Conservation (phyloP, 2,329 filamentous ascomycete genomes). For the Penicillium oxalicum region DNA sequence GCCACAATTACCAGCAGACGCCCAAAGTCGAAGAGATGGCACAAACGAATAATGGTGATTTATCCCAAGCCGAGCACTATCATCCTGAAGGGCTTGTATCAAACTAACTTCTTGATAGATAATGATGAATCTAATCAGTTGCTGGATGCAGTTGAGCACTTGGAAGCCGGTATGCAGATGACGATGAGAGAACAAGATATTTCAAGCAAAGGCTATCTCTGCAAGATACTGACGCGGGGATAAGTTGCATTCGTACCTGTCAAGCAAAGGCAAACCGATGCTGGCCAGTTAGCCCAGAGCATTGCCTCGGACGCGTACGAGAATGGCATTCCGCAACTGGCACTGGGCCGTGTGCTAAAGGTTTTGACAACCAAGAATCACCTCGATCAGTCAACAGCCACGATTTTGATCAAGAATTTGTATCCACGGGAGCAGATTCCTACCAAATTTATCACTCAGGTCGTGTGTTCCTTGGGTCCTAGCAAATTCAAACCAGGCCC, state of each 20-base stretch:
- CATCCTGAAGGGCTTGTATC: neutral
- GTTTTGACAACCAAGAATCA: constrained; percentile 61
- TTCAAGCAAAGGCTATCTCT: too few relatives aligned
- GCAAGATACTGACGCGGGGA: too few relatives aligned
- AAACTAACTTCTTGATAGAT: constrained; percentile 1
- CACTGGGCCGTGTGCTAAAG: constrained; percentile 59
- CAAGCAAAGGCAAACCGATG: constrained; percentile 58
- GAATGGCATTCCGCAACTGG: constrained; percentile 57
- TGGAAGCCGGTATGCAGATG: constrained; percentile 31
- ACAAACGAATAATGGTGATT: constrained; percentile 3
- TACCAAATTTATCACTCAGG: constrained; percentile 54
- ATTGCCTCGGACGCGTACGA: constrained; percentile 61
- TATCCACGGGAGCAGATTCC: constrained; percentile 66
- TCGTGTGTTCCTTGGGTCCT: constrained; percentile 70
- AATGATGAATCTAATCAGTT: constrained; percentile 19
- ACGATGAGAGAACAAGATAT: neutral
- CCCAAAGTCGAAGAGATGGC: neutral
- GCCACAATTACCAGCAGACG: neutral
- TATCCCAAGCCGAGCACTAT: neutral
- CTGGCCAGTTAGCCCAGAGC: constrained; percentile 59
- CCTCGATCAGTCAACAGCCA: constrained; percentile 70
- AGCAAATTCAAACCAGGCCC: constrained; percentile 69
- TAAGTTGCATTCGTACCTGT: constrained; percentile 46
- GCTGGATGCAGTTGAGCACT: constrained; percentile 31
- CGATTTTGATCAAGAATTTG: constrained; percentile 63